phyloP scores from a whole-genome alignment of 148 eudicot species.

The Chenopodium berlandieri region DNA sequence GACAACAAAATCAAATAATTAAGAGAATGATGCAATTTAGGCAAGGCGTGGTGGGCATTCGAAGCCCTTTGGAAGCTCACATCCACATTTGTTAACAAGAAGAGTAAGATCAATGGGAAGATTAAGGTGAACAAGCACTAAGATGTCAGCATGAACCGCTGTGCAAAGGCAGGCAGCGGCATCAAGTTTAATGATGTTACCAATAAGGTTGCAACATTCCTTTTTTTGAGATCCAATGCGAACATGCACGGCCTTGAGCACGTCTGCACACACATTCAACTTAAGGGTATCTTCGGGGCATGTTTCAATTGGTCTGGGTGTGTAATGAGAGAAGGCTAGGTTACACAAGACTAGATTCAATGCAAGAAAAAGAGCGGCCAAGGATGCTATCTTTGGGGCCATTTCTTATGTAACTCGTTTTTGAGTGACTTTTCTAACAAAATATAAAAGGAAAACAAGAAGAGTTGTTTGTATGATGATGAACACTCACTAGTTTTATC shows the following conservation, averaged over 20 bases:
- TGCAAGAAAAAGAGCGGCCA: not conserved
- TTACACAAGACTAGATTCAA: not conserved
- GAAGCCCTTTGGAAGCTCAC: not conserved
- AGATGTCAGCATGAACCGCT: not conserved
- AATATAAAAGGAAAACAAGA: too few relatives aligned
- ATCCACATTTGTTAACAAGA: conserved; percentile 5
- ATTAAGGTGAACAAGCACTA: not conserved
- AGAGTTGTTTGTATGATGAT: too few relatives aligned
- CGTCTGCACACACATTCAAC: conserved; percentile 2
- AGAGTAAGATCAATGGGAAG: not conserved
- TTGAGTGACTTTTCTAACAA: too few relatives aligned
- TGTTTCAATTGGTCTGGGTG: not conserved
- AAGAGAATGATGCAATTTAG: too few relatives aligned
- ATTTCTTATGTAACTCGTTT: too few relatives aligned
- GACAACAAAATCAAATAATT: too few relatives aligned
- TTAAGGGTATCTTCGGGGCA: conserved; percentile 3
- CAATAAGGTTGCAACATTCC: not conserved
- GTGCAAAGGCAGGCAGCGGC: conserved; percentile 7
- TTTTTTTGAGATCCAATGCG: not conserved
- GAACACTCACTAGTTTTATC: too few relatives aligned
- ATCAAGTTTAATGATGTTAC: conserved; percentile 1
- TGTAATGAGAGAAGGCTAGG: not conserved
- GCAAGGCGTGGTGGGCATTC: not conserved
- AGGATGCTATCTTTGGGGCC: not conserved
- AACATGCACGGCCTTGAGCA: not conserved